Conservation (phyloP, 1,139 yeast species). For the Tardiomyces depauwii region DNA sequence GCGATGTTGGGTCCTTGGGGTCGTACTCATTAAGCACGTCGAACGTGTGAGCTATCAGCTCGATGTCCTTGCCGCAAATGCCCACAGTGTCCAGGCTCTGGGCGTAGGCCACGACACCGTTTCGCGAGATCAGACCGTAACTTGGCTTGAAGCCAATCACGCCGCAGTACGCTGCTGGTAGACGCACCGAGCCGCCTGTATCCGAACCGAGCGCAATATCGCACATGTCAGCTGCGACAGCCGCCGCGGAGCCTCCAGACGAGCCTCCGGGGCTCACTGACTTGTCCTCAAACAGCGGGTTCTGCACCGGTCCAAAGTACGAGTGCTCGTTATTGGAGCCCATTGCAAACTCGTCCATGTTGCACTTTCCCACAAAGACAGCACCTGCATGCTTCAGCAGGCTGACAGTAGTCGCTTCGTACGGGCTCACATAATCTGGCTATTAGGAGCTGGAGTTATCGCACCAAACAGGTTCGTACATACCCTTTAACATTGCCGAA, state of each 20-base stretch:
- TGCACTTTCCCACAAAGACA: constrained; percentile 67
- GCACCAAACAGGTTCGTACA: constrained; percentile 4
- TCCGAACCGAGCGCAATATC: constrained; percentile 81
- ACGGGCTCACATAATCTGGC: constrained; percentile 55
- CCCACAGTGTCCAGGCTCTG: constrained; percentile 96
- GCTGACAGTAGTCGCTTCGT: constrained; percentile 60
- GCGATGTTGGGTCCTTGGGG: constrained; percentile 68
- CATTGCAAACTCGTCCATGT: constrained; percentile 97
- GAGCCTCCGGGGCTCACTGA: constrained; percentile 72
- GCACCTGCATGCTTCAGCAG: constrained; percentile 44
- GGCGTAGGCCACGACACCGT: constrained; percentile 90
- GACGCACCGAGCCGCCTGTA: constrained; percentile 91
- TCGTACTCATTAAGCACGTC: constrained; percentile 49
- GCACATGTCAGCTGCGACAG: constrained; percentile 60
- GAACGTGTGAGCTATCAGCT: constrained; percentile 38
- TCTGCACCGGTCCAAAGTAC: constrained; percentile 50
- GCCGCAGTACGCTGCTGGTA: constrained; percentile 85
- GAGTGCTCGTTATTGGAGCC: constrained; percentile 51
- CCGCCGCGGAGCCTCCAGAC: constrained; percentile 93
- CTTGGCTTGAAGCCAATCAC: constrained; percentile 84
- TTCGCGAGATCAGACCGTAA: constrained; percentile 81
- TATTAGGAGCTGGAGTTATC: too few relatives aligned
- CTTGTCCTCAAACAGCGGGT: constrained; percentile 40
- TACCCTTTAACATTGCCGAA: constrained; percentile 40
- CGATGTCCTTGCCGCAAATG: constrained; percentile 44